Evolutionary conservation across 176 grass and related monocot species (phyloP).

Genomic region (Rhipidocladum racemiflorum): DNA sequence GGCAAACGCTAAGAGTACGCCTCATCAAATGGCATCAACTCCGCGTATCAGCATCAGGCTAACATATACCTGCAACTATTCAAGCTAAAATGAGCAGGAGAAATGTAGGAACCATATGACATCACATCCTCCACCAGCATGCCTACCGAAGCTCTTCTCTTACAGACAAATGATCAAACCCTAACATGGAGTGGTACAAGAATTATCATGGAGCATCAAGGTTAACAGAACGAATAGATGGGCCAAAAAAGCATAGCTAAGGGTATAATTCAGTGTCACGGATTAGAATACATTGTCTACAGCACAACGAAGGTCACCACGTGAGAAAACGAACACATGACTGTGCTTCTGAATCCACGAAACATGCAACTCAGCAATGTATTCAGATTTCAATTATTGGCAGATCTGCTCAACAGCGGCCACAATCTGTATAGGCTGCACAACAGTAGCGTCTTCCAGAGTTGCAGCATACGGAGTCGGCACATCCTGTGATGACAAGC

Average conservation of each 20-base stretch:
- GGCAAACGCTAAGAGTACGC: background rate
- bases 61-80: background rate
- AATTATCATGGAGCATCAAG: background rate
- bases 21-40: background rate
- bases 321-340: background rate
- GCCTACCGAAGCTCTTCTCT: background rate
- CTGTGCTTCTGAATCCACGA: background rate
- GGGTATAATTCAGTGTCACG: background rate
- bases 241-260: background rate
- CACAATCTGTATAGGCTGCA: slow-evolving; percentile 83
- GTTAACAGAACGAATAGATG: background rate
- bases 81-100: background rate
- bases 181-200: background rate
- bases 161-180: background rate
- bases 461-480: slow-evolving; percentile 63
- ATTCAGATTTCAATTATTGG: slow-evolving; percentile 16
- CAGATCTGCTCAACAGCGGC: slow-evolving; percentile 73
- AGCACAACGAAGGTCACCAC: background rate
- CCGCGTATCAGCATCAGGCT: background rate
- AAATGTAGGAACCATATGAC: background rate
- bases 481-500: slow-evolving; percentile 86
- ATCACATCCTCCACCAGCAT: background rate
- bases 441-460: slow-evolving; percentile 70
- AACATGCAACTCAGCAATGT: slow-evolving; percentile 5
- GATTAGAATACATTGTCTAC: slow-evolving; percentile 6